These are phyloP conservation scores for Avena sativa DNA, from an alignment of 176 grass and related monocot species.

Conservation along the genomic window DNA sequence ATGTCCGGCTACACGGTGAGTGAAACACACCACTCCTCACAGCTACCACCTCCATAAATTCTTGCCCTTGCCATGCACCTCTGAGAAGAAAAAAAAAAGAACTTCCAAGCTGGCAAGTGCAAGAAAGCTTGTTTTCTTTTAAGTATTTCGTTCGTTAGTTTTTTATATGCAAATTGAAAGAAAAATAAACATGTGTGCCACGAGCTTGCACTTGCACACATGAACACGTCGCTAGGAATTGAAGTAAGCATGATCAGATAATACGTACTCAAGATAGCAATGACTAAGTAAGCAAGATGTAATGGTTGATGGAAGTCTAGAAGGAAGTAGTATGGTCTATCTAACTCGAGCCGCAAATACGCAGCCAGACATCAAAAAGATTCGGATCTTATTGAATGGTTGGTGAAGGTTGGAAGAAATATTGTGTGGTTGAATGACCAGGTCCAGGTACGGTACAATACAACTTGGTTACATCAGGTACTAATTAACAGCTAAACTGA, in stretches of 20 bases:
- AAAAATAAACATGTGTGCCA: neutral
- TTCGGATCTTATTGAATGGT: neutral
- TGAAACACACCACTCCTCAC: constrained; percentile 28
- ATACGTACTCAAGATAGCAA: neutral
- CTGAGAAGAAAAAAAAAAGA: neutral
- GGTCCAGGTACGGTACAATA: neutral
- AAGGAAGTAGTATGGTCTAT: neutral
- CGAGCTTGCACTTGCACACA: neutral
- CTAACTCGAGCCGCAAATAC: neutral
- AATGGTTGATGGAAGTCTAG: neutral
- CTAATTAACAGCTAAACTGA: neutral
- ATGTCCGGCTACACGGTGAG: constrained; percentile 90
- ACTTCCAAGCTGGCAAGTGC: too few relatives aligned
- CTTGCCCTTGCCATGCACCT: too few relatives aligned
- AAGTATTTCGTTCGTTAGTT: too few relatives aligned
- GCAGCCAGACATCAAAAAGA: neutral
- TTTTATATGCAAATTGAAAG: too few relatives aligned
- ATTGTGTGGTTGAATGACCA: neutral
- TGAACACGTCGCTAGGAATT: neutral
- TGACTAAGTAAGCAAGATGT: neutral
- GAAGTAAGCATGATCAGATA: neutral
- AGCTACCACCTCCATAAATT: too few relatives aligned
- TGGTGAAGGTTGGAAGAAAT: neutral
- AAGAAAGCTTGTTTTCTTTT: neutral
- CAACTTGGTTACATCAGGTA: neutral